phyloP scores from a whole-genome alignment of 306 rosid species.

The Cucurbita moschata region DNA sequence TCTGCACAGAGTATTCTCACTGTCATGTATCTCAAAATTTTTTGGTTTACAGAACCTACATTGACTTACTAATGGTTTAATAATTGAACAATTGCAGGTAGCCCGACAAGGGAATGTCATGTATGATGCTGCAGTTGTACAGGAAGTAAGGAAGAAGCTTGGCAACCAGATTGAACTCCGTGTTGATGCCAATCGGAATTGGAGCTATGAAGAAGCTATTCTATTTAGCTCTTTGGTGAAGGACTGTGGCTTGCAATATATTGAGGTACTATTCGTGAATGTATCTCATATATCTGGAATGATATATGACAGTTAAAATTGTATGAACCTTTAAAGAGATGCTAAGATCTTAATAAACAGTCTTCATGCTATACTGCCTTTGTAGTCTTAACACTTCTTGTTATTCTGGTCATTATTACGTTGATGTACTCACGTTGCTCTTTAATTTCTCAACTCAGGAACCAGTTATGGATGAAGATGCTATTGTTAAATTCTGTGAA shows the following conservation, averaged over 20 bases:
- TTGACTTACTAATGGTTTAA: neutral
- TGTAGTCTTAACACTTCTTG: neutral
- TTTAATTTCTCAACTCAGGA: constrained; percentile 38
- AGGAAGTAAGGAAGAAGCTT: constrained; percentile 66
- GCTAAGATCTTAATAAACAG: neutral
- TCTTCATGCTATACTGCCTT: neutral
- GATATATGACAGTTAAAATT: neutral
- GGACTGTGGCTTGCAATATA: constrained; percentile 70
- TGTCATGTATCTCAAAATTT: neutral
- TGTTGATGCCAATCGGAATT: constrained; percentile 75
- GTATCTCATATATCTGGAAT: neutral
- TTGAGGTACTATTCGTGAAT: constrained; percentile 43
- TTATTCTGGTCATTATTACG: neutral
- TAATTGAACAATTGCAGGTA: constrained; percentile 33
- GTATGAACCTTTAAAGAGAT: neutral
- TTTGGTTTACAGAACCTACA: neutral
- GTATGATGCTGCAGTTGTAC: constrained; percentile 53
- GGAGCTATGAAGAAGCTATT: constrained; percentile 85
- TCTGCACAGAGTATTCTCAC: neutral
- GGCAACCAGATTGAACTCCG: constrained; percentile 59
- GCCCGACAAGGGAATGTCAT: constrained; percentile 57
- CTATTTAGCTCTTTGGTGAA: constrained; percentile 58
- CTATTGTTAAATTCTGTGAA: constrained; percentile 67
- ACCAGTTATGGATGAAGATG: constrained; percentile 66
- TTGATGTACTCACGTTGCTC: neutral